Conservation (phyloP, 257 asterid species). For the Lycium ferocissimum region DNA sequence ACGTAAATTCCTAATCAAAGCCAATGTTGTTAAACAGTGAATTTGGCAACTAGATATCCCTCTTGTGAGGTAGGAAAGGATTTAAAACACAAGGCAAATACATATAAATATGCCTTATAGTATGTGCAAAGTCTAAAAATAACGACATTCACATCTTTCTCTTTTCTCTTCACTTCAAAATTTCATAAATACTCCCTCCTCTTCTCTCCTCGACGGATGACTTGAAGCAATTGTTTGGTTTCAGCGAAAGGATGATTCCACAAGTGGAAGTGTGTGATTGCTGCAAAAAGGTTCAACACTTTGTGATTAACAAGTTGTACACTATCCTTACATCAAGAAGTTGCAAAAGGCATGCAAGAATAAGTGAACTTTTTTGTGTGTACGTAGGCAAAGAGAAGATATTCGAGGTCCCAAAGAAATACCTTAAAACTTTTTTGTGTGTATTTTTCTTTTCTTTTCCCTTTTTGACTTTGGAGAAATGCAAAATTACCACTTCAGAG, state of each 20-base stretch:
- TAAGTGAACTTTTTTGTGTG: background rate
- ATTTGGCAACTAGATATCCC: background rate
- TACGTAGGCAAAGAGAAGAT: background rate
- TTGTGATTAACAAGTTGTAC: background rate
- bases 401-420: background rate
- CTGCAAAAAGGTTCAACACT: background rate
- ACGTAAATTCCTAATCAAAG: background rate
- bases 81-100: background rate
- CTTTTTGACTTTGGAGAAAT: background rate
- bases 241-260: background rate
- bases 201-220: background rate
- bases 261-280: background rate
- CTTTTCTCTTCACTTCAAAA: background rate
- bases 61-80: background rate
- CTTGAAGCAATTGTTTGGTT: background rate
- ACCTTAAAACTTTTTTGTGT: background rate
- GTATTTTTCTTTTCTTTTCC: background rate
- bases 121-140: background rate
- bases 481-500: background rate
- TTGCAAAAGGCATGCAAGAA: background rate
- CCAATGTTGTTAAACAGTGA: conserved; percentile 9
- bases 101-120: background rate
- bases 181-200: background rate
- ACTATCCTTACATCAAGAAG: background rate
- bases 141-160: background rate